Base-by-base conservation (phyloP, 352 stramenopile species). In the Pythium pyrilobum region DNA sequence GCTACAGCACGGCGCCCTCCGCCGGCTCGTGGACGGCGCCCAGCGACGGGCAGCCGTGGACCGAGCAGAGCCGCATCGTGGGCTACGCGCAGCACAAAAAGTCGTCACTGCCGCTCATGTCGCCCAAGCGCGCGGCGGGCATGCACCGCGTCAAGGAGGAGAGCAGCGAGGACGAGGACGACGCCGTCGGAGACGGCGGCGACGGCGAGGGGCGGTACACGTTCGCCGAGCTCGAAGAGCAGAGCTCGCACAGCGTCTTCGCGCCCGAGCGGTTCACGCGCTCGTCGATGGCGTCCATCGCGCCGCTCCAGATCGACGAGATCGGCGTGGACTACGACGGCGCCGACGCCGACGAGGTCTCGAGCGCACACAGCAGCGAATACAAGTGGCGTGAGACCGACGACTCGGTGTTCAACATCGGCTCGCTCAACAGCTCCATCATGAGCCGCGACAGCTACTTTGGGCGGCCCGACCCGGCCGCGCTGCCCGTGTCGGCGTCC, bases 1-100 rank as follows among this genome's bases (percentile, higher is more conserved):
- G 77, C 65, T 74, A 75, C 44, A 62, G 72, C 42, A 63, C 60
- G 29, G 67, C 71, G 24, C 51, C 56, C 20, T 45, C 52, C 16
- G 49, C 41, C 12, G 43, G 56, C 18, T 57, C 56, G 47, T 64
- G 56, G 56, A 44, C 56, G 16, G 56, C 56, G 20, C 41, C 31
- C 11, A 50, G 23, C 36, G 40, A 52, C 10, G 36, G 23, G 16
- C n/a, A 49, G 27, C 56, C 56, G 15, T 64, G 56, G 56, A 64
- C 47, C 33, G 56, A 64, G 33, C 47, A 64, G 41, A 64, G 56
- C 29, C 56, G 52, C 16, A 49, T 53, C 23, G 24, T 28, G 12
- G 47, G 23, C 15, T 33, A 11, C 10, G n/a, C 8, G 8, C 11
- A 58, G 10, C 31, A 64, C 18, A 57, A 55, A 36, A 29, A 52